phyloP scores from a whole-genome alignment of 306 rosid genomes.

The Cicer arietinum region DNA sequence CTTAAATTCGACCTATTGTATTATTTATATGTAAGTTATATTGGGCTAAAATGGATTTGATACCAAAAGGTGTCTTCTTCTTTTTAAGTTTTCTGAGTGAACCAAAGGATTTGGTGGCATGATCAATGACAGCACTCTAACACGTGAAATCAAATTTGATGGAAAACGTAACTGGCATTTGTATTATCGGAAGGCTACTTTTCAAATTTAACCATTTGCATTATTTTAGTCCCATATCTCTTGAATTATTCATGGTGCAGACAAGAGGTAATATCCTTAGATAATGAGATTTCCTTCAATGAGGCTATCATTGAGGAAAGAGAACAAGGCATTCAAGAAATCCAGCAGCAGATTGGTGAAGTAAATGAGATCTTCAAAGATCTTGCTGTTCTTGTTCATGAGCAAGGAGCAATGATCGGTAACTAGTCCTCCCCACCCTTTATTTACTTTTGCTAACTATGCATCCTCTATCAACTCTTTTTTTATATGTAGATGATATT shows the following conservation, averaged over 20 bases:
- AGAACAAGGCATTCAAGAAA: constrained; percentile 96
- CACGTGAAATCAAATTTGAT: constrained; percentile 20
- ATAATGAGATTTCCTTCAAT: constrained; percentile 89
- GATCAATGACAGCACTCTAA: constrained; percentile 7
- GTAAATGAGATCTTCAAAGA: constrained; percentile 95
- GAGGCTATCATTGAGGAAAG: constrained; percentile 97
- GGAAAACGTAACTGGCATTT: constrained; percentile 25
- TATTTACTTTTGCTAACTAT: constrained; percentile 5
- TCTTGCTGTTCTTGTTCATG: constrained; percentile 93
- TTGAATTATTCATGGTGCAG: constrained; percentile 56
- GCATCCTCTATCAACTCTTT: constrained; percentile 9
- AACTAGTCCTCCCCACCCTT: constrained; percentile 23
- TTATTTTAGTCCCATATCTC: constrained; percentile 35
- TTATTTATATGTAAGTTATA: constrained; percentile 5
- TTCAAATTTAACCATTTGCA: constrained; percentile 20
- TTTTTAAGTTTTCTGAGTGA: background rate
- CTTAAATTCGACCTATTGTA: background rate
- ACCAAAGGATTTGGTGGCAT: background rate
- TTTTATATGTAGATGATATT: constrained; percentile 67
- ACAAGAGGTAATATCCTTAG: constrained; percentile 85
- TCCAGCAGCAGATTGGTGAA: constrained; percentile 95
- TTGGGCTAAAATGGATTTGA: constrained; percentile 30
- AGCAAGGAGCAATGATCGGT: constrained; percentile 95
- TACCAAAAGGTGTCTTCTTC: background rate
- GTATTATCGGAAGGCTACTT: constrained; percentile 32